Conservation (phyloP, 225 moss, liverwort and hornwort genomes). For the Marchantia polymorpha region DNA sequence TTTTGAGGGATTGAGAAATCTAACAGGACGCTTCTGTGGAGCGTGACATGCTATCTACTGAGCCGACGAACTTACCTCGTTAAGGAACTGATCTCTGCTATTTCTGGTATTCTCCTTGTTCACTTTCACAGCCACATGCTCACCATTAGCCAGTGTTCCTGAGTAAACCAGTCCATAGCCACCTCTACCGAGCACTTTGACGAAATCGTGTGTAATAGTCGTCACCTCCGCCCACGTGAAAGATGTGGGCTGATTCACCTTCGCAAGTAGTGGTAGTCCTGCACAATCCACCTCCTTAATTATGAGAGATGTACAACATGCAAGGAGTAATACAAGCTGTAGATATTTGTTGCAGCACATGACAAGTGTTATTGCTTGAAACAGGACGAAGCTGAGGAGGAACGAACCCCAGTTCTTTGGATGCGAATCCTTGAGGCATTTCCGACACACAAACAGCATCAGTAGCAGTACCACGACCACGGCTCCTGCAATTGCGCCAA, state of each 20-base stretch:
- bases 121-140: constrained; percentile 30
- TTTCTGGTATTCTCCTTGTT: constrained; percentile 15
- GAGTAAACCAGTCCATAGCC: constrained; percentile 27
- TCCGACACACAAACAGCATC: background rate
- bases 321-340: too few relatives aligned
- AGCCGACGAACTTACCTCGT: constrained; percentile 7
- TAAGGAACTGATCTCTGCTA: constrained; percentile 21
- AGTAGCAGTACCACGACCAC: background rate
- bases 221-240: constrained; percentile 7
- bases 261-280: background rate
- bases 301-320: background rate
- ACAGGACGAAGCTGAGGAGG: background rate
- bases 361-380: too few relatives aligned
- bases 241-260: background rate
- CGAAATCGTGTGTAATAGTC: constrained; percentile 11
- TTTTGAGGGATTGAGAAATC: too few relatives aligned
- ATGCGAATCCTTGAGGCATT: background rate
- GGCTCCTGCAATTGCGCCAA: constrained; percentile 5
- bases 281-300: too few relatives aligned
- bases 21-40: too few relatives aligned
- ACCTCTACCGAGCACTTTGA: constrained; percentile 18
- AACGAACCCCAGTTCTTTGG: background rate
- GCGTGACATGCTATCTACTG: too few relatives aligned
- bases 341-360: too few relatives aligned
- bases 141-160: constrained; percentile 16